These are phyloP conservation scores for Paecilomyces dactylethromorphus DNA, from an alignment of 2,329 filamentous ascomycete genomes.

Conservation along the genomic window DNA sequence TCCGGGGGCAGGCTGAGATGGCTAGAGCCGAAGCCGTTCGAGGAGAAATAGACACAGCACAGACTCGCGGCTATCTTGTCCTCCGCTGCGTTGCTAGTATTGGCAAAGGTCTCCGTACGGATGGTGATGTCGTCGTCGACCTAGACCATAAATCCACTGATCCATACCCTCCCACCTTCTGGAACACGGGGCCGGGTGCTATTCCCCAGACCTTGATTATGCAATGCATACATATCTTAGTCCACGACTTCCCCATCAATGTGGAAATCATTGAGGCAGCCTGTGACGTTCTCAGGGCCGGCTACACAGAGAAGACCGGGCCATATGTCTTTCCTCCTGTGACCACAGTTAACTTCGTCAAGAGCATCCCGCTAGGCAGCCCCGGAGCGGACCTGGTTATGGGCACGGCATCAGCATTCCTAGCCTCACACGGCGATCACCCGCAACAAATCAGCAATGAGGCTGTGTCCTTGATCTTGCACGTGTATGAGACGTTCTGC, in stretches of 20 bases:
- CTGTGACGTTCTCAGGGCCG: constrained; percentile 41
- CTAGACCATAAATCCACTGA: constrained; percentile 18
- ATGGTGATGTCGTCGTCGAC: constrained; percentile 30
- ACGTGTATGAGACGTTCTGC: constrained; percentile 32
- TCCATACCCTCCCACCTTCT: constrained; percentile 29
- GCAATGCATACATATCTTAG: constrained; percentile 34
- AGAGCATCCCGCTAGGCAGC: constrained; percentile 31
- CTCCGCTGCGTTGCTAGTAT: constrained; percentile 36
- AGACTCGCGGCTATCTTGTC: constrained; percentile 26
- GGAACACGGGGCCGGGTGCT: constrained; percentile 27
- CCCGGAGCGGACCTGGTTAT: constrained; percentile 38
- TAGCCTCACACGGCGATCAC: constrained; percentile 35
- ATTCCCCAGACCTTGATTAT: constrained; percentile 29
- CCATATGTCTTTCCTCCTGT: constrained; percentile 38
- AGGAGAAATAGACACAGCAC: constrained; percentile 27
- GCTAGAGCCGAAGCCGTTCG: constrained; percentile 24
- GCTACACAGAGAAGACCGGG: constrained; percentile 38
- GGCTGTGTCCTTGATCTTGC: constrained; percentile 28
- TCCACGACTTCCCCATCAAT: constrained; percentile 33
- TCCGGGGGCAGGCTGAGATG: constrained; percentile 27
- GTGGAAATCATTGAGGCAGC: constrained; percentile 37
- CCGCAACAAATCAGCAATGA: constrained; percentile 27
- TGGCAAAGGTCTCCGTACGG: constrained; percentile 32
- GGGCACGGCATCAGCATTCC: constrained; percentile 39
- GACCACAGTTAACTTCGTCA: constrained; percentile 36